Evolutionary conservation across 805 yeast species (phyloP).

Genomic region (Barnettozyma sp.): DNA sequence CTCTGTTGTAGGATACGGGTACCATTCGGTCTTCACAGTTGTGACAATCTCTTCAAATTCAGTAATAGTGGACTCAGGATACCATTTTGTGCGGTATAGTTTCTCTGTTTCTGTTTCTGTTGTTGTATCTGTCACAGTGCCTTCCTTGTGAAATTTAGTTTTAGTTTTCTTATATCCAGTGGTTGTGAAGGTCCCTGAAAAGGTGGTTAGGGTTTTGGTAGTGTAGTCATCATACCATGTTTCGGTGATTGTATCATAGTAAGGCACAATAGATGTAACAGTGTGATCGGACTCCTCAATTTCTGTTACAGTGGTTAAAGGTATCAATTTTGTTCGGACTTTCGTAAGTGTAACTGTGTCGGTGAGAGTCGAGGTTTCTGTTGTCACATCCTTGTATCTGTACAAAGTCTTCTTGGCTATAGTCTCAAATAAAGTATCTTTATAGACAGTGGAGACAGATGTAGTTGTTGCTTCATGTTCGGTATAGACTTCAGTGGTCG

Average conservation of each 20-base stretch:
- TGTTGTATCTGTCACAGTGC: conserved; percentile 13
- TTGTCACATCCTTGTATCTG: conserved; percentile 15
- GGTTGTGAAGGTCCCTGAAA: conserved; percentile 14
- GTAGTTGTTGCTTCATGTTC: conserved; percentile 17
- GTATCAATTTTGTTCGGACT: conserved; percentile 15
- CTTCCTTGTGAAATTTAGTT: conserved; percentile 14
- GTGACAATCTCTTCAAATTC: conserved; percentile 22
- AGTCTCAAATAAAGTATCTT: conserved; percentile 15
- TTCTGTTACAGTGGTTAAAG: conserved; percentile 23
- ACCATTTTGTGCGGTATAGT: conserved; percentile 16
- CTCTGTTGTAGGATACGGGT: conserved; percentile 19
- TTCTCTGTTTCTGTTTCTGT: conserved; percentile 20
- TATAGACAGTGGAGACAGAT: conserved; percentile 12
- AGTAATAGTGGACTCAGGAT: conserved; percentile 21
- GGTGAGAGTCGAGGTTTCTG: conserved; percentile 14
- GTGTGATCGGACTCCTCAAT: conserved; percentile 25
- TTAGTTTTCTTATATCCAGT: conserved; percentile 16
- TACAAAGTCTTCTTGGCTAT: conserved; percentile 18
- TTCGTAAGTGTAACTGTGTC: conserved; percentile 11
- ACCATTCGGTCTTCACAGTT: conserved; percentile 19
- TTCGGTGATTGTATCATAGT: conserved; percentile 19
- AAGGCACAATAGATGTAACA: conserved; percentile 21
- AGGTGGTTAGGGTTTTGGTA: conserved; percentile 12
- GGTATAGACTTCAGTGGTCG: conserved; percentile 17
- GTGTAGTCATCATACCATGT: conserved; percentile 9